Conservation (phyloP, 306 rosid genomes). For the Fagus crenata region DNA sequence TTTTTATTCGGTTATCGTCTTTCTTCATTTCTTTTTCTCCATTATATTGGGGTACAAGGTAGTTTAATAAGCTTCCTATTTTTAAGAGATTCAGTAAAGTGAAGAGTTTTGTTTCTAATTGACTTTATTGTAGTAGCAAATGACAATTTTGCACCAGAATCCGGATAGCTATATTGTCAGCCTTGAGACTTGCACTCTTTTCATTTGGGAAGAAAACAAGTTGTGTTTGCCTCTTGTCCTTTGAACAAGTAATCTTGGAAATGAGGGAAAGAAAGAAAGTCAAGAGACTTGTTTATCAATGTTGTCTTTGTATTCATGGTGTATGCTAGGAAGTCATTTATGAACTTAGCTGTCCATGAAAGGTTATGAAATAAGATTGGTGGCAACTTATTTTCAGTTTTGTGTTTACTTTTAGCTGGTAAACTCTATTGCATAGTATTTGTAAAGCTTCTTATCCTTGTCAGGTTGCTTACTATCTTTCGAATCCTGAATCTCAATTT, state of each 20-base stretch:
- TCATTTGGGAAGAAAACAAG: neutral
- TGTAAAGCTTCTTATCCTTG: neutral
- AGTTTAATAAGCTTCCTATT: no score
- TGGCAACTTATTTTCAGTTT: neutral
- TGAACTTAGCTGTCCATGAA: neutral
- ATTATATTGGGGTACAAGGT: no score
- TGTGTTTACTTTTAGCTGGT: neutral
- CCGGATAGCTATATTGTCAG: neutral
- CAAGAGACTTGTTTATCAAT: neutral
- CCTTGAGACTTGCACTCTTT: neutral
- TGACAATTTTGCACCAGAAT: neutral
- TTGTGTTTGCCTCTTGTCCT: neutral
- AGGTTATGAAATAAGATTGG: neutral
- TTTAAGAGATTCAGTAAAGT: no score
- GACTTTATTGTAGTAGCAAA: neutral
- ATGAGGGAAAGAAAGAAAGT: neutral
- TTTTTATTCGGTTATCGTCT: no score
- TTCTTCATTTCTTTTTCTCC: no score
- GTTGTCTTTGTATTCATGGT: neutral
- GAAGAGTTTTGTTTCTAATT: no score
- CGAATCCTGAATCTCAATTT: conserved; percentile 17
- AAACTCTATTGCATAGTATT: neutral
- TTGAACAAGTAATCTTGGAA: neutral
- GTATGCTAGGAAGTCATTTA: neutral
- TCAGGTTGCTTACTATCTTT: neutral